These are phyloP conservation scores for Yamadazyma takamatsuzukensis DNA, from an alignment of 805 yeast genomes.

Conservation along the genomic window DNA sequence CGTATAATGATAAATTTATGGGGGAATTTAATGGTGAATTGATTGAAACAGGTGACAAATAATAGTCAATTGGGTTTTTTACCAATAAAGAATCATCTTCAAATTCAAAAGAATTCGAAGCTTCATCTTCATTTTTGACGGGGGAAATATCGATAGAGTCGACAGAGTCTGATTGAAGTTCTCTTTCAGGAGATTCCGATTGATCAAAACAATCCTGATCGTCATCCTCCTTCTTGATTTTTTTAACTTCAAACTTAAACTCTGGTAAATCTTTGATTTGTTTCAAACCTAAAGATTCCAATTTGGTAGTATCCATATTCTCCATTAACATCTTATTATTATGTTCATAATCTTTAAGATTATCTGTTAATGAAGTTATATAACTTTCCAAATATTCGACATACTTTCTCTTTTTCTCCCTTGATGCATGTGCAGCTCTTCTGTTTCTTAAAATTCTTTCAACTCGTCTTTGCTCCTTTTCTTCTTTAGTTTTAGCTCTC, in stretches of 20 bases:
- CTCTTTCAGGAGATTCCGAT: neutral
- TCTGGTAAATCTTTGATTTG: constrained; percentile 7
- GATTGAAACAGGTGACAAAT: constrained; percentile 42
- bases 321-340: constrained; percentile 16
- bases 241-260: constrained; percentile 6
- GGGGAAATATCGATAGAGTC: neutral
- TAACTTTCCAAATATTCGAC: constrained; percentile 77
- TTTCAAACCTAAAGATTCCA: constrained; percentile 2
- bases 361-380: constrained; percentile 41
- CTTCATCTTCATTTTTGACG: neutral
- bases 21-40: constrained; percentile 39
- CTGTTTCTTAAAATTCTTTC: constrained; percentile 92
- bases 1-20: constrained; percentile 30
- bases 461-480: constrained; percentile 92
- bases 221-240: constrained; percentile 2
- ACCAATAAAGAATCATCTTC: constrained; percentile 3
- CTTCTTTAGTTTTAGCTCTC: constrained; percentile 94
- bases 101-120: neutral
- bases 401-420: constrained; percentile 93
- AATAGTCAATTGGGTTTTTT: constrained; percentile 16
- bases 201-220: neutral
- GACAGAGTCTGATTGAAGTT: neutral
- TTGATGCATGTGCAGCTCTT: constrained; percentile 95
- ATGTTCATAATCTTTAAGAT: constrained; percentile 20
- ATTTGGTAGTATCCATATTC: neutral